Evolutionary conservation across 345 rosid species (phyloP), one percentile per base, ranked within the genome.

Genomic region (Citrus cavaleriei): DNA sequence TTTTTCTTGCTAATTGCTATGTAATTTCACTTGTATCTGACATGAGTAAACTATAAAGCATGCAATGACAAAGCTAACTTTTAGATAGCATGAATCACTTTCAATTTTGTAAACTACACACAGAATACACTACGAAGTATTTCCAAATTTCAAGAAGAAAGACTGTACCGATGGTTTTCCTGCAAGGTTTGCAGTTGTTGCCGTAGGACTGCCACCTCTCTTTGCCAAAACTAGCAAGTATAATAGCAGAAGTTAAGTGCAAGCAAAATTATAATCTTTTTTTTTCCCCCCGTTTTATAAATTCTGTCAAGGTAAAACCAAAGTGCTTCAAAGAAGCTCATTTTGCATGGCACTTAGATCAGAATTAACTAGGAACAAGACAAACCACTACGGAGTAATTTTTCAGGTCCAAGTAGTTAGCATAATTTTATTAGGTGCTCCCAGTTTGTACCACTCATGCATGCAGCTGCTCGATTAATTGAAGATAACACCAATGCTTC

Each of bases 181-280:
- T 88, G 90, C 81, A 92, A 84, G 85, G 63, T 85, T 74, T 90
- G 87, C 68, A 92, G 82, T 78, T 92, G 91, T 72, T 89, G 92
- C 81, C 92, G 70, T 70, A 92, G 70, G 77, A 82, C 78, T 61
- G 90, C 86, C 35, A 86, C 90, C 84, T 92, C 95, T 68, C 87
- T 82, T 81, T 90, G 92, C 97, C 95, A 91, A 81, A 87, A 87
- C 97, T 91, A 75, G 38, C 68, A 68, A 60, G 67, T 72, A 46
- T 61, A 75, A 73, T 12, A 74, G 35, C 35, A 72, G 60, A 70
- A 71, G 24, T 58, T 76, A 77, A 68, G 66, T 30, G 19, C 30
- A 35, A 2, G 32, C 6, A 4, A 34, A 73, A 73, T 34, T 7
- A 54, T 5, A 54, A 49, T 6, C 1, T 13, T 3, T 54, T 54